Evolutionary conservation across 164 flowering plant species (phyloP).

Genomic region (Cinnamomum micranthum): DNA sequence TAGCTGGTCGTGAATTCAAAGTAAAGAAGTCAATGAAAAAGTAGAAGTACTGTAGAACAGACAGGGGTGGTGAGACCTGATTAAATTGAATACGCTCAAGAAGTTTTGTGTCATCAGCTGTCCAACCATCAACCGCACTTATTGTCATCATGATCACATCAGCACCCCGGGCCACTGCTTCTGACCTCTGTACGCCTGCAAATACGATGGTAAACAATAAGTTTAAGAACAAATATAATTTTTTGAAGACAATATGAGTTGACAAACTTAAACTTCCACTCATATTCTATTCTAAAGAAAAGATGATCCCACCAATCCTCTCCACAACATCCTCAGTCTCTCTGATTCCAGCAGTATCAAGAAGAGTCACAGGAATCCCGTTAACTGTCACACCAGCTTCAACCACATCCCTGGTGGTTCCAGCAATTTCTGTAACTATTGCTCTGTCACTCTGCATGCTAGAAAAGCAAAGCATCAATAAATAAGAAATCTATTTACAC

Average conservation of each 20-base stretch:
- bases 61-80: constrained; percentile 36
- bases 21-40: not conserved
- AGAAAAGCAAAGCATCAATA: constrained; percentile 21
- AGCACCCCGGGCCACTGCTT: constrained; percentile 88
- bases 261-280: not conserved
- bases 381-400: constrained; percentile 73
- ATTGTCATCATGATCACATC: constrained; percentile 80
- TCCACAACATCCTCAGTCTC: constrained; percentile 87
- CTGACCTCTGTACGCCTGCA: constrained; percentile 94
- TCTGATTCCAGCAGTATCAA: constrained; percentile 97
- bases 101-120: constrained; percentile 65
- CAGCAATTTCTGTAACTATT: constrained; percentile 93
- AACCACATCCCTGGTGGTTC: constrained; percentile 93
- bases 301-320: constrained; percentile 63
- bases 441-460: constrained; percentile 99
- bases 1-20: not conserved
- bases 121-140: constrained; percentile 95
- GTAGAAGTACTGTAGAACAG: no score
- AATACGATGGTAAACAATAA: constrained; percentile 1
- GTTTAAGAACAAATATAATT: not conserved
- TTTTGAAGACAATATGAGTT: not conserved
- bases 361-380: constrained; percentile 90
- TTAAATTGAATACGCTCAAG: constrained; percentile 57
- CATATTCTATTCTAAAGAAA: not conserved
- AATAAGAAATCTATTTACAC: constrained; percentile 7